These are phyloP conservation scores for Trichoderma harzianum DNA, from an alignment of 2,329 filamentous ascomycete genomes.

Conservation along the genomic window DNA sequence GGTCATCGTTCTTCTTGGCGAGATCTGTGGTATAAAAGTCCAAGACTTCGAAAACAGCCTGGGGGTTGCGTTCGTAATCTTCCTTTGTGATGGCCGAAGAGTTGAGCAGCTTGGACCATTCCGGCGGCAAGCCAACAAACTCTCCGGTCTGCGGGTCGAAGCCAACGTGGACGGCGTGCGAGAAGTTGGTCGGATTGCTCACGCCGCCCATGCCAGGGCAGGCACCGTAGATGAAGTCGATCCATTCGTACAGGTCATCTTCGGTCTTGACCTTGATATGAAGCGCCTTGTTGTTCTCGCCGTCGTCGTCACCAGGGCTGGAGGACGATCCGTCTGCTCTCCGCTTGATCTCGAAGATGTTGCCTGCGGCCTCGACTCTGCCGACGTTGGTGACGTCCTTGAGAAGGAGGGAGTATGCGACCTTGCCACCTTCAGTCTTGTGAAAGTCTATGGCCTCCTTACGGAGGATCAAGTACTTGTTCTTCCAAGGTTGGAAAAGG, in stretches of 20 bases:
- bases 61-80: conserved; percentile 95
- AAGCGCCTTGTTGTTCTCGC: conserved; percentile 76
- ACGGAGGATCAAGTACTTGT: conserved; percentile 85
- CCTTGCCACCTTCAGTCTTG: conserved; percentile 84
- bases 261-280: conserved; percentile 94
- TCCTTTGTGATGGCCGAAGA: conserved; percentile 97
- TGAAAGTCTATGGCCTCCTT: conserved; percentile 93
- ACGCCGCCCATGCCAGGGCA: conserved; percentile 98
- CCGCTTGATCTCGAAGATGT: conserved; percentile 91
- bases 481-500: conserved; percentile 82
- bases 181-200: conserved; percentile 97
- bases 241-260: conserved; percentile 98
- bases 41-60: conserved; percentile 75
- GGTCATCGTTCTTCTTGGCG: conserved; percentile 69
- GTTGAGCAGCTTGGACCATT: conserved; percentile 96
- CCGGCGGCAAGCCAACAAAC: conserved; percentile 88
- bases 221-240: conserved; percentile 94
- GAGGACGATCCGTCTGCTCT: conserved; percentile 64
- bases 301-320: conserved; percentile 76
- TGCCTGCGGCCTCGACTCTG: conserved; percentile 84
- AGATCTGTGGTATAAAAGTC: conserved; percentile 85
- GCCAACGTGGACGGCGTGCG: conserved; percentile 92
- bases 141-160: conserved; percentile 94
- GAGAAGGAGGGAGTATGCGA: conserved; percentile 79
- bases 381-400: conserved; percentile 88